Base-by-base conservation (phyloP, 164 flowering plant genomes). In the Amborella trichopoda region DNA sequence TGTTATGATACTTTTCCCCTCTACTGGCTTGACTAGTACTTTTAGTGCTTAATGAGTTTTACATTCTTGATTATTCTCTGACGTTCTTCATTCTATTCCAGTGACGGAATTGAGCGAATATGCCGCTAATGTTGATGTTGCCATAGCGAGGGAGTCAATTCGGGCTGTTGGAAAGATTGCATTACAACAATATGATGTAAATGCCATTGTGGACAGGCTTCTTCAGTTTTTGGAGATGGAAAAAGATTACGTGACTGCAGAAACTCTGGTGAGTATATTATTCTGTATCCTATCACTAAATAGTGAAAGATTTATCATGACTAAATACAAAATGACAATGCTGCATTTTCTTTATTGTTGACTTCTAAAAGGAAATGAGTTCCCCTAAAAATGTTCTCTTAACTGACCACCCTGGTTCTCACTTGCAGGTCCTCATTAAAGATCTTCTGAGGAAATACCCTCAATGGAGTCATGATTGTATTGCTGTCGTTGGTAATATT, bases 201-300 rank as follows among this genome's bases (percentile, higher is more conserved):
- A 93, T 85, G 99, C 96, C 16, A 93, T 93, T 73, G 99, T 93
- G 54, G 96, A 93, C 59, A 70, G 99, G 65, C 94, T 88, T 68
- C 99, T 93, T 61, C 99, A 88, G 73, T 93, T 93, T 77, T 71
- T 93, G 53, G 99, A 93, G 75, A 93, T 93, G 96, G 96, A 93
- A 65, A 93, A 88, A 69, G 99, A 85, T 61, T 78, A 88, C 58
- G 99, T 93, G 50, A 93, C 99, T 51, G 96, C 99, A 53, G 96
- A 93, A 72, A 73, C 99, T 50, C 74, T 93, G 81, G 96, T 80
- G 30, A 22, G 25, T 41, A 23, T 45, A 34, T 40, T 8, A 3
- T 22, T 39, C 17, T 24, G 2, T 44, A 11, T 38, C 41, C 20
- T 16, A 11, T 16, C 6, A 22, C 41, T 9, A 38, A 9, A 38